A percentile compares a stretch with the other conserved stretches of the same genome.
These are phyloP conservation scores for Citropsis articulata DNA, from an alignment of 345 rosid species.

Conservation along the genomic window DNA sequence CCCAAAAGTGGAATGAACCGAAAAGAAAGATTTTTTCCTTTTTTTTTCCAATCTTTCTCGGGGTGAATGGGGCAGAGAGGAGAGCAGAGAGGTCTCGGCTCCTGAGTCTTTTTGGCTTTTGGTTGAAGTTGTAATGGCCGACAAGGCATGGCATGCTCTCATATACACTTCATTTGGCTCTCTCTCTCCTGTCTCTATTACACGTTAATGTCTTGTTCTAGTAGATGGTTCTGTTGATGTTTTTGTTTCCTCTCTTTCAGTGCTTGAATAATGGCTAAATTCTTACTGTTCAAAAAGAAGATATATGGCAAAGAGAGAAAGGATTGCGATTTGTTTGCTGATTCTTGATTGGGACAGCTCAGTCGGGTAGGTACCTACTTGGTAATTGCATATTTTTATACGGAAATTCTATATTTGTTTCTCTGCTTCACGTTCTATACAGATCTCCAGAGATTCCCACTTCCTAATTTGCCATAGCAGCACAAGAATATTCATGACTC, in stretches of 20 bases:
- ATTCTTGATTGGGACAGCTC: conserved; percentile 36
- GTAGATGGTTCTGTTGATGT: background rate
- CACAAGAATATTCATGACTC: no score
- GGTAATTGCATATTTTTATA: conserved; percentile 2
- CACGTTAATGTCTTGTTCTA: background rate
- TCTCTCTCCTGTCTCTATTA: background rate
- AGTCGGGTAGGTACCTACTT: conserved; percentile 15
- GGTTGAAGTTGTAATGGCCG: conserved; percentile 48
- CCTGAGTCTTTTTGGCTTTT: background rate
- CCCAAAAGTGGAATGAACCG: conserved; percentile 20
- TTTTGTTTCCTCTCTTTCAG: background rate
- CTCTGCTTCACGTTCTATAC: background rate
- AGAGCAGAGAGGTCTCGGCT: conserved; percentile 21
- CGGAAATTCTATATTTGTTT: background rate
- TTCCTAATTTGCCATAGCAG: background rate
- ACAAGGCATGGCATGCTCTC: conserved; percentile 55
- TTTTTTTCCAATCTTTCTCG: conserved; percentile 7
- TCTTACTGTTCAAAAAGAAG: background rate
- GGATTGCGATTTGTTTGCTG: background rate
- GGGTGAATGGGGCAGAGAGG: conserved; percentile 22
- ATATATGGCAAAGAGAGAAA: background rate
- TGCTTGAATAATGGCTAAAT: background rate
- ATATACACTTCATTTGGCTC: background rate
- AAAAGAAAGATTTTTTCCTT: conserved; percentile 1
- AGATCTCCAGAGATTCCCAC: background rate